phyloP scores from a whole-genome alignment of 2,329 filamentous ascomycete genomes.

The Colletotrichum viniferum region DNA sequence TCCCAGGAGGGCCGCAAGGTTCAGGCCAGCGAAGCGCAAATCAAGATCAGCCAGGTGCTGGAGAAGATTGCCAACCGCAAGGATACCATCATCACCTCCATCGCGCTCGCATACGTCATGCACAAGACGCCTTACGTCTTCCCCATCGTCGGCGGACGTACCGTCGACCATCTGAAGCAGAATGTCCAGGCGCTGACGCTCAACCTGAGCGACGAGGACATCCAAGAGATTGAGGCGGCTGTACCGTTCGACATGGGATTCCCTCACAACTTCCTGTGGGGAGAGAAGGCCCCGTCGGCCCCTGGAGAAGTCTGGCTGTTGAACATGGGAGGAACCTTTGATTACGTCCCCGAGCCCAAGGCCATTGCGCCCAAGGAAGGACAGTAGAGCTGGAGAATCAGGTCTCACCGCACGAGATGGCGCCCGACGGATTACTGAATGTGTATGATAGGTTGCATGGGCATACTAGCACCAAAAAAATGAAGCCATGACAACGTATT shows the following conservation, averaged over 20 bases:
- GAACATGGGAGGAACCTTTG: conserved; percentile 51
- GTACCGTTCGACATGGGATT: conserved; percentile 70
- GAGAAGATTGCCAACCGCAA: conserved; percentile 54
- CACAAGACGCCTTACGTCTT: conserved; percentile 75
- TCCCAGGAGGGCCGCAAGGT: conserved; percentile 39
- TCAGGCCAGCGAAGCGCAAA: conserved; percentile 56
- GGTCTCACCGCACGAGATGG: conserved; percentile 36
- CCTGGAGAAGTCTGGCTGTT: conserved; percentile 48
- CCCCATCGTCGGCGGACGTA: conserved; percentile 74
- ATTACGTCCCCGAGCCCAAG: conserved; percentile 51
- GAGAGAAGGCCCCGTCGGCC: conserved; percentile 38
- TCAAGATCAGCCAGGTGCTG: conserved; percentile 48
- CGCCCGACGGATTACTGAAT: conserved; percentile 13
- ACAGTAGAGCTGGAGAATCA: conserved; percentile 44
- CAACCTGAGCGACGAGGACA: conserved; percentile 63
- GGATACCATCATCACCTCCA: conserved; percentile 46
- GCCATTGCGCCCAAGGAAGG: conserved; percentile 45
- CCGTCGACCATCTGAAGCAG: conserved; percentile 69
- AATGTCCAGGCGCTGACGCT: conserved; percentile 73
- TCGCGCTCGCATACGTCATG: conserved; percentile 75
- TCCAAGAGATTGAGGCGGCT: conserved; percentile 68
- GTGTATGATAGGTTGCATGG: not conserved
- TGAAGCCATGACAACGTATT: not conserved
- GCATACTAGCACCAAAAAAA: not conserved
- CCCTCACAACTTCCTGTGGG: conserved; percentile 64